Evolutionary conservation across 768 basidiomycete genomes (phyloP).

Genomic region (Trametes cinnabarina): DNA sequence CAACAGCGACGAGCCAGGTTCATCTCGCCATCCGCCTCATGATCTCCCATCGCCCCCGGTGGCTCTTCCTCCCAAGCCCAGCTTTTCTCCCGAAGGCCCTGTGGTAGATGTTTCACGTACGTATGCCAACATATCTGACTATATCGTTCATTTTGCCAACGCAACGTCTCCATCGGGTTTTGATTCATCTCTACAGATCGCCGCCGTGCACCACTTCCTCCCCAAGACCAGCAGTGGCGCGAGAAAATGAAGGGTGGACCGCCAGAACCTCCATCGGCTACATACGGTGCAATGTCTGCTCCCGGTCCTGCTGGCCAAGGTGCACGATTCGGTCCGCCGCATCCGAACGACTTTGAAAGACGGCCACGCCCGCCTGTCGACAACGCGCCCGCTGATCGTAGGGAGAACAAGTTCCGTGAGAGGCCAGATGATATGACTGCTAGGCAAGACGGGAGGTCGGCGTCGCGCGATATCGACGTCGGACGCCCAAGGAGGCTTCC

Average conservation of each 20-base stretch:
- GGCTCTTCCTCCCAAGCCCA: slow-evolving; percentile 17
- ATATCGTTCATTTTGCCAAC: too few relatives aligned
- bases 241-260: slow-evolving; percentile 23
- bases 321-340: background rate
- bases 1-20: slow-evolving; percentile 19
- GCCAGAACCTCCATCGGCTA: slow-evolving; percentile 10
- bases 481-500: slow-evolving; percentile 10
- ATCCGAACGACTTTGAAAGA: background rate
- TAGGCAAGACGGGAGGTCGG: slow-evolving; percentile 4
- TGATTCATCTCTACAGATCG: slow-evolving; percentile 32
- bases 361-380: background rate
- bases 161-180: too few relatives aligned
- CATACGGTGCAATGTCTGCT: background rate
- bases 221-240: slow-evolving; percentile 41
- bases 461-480: background rate
- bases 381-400: background rate
- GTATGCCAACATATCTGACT: too few relatives aligned
- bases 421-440: slow-evolving; percentile 2
- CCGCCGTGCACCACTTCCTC: slow-evolving; percentile 43
- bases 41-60: slow-evolving; percentile 6
- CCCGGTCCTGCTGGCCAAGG: background rate
- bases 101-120: slow-evolving; percentile 25
- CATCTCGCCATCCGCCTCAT: background rate
- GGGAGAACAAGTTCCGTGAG: background rate
- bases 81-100: slow-evolving; percentile 4